A percentile compares a stretch with the other conserved stretches of the same genome.
Evolutionary conservation across 2,329 filamentous ascomycete genomes (phyloP).

Genomic region (Didymella sp.): DNA sequence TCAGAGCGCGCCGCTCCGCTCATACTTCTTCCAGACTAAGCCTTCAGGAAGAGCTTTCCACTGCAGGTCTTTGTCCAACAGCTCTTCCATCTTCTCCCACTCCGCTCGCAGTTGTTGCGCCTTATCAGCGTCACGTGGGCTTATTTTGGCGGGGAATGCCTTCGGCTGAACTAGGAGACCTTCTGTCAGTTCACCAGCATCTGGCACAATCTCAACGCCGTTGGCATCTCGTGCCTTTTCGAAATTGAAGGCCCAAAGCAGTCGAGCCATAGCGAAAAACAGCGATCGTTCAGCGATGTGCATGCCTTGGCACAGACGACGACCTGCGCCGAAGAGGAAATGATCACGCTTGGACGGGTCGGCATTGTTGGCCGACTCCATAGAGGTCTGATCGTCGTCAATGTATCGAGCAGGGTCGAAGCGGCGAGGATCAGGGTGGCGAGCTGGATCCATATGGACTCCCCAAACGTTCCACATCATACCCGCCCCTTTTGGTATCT

Average conservation of each 20-base stretch:
- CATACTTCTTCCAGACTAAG: conserved; percentile 25
- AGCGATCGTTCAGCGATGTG: conserved; percentile 46
- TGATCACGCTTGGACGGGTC: conserved; percentile 42
- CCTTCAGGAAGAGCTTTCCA: conserved; percentile 33
- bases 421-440: conserved; percentile 51
- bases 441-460: conserved; percentile 49
- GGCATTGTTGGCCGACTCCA: conserved; percentile 44
- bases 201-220: conserved; percentile 19
- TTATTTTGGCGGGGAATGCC: conserved; percentile 27
- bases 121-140: conserved; percentile 21
- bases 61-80: conserved; percentile 29
- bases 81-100: conserved; percentile 26
- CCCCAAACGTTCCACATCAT: conserved; percentile 48
- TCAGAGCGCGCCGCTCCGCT: conserved; percentile 2
- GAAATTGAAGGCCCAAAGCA: conserved; percentile 47
- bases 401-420: conserved; percentile 56
- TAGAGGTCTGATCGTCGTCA: conserved; percentile 35
- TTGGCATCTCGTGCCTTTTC: conserved; percentile 1
- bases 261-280: conserved; percentile 40
- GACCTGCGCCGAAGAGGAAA: conserved; percentile 49
- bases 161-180: conserved; percentile 29
- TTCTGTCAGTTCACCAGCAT: conserved; percentile 25
- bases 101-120: conserved; percentile 19
- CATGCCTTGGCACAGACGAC: conserved; percentile 49
- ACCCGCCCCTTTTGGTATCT: conserved; percentile 49